Percentiles rank a stretch among this genome's conserved stretches.
These are phyloP conservation scores for Coemansia sp. DNA, from an alignment of 192 early-diverging fungal genomes.

Conservation along the genomic window DNA sequence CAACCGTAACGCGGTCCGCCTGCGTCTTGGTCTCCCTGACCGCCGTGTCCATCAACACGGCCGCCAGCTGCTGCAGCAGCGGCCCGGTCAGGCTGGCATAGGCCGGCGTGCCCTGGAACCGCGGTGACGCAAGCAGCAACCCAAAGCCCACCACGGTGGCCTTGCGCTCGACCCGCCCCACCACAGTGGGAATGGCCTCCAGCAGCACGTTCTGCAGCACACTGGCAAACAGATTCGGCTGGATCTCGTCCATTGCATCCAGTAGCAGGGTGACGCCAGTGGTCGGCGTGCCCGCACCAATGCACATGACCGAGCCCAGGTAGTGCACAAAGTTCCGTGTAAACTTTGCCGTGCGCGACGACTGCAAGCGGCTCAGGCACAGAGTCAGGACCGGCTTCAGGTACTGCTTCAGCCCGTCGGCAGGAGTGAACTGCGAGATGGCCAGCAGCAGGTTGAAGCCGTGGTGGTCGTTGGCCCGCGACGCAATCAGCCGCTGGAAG, in stretches of 20 bases:
- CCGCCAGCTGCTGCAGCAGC: slow-evolving; percentile 28
- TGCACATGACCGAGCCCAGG: slow-evolving; percentile 35
- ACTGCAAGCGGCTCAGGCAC: slow-evolving; percentile 51
- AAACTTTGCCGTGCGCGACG: slow-evolving; percentile 31
- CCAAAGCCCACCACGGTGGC: slow-evolving; percentile 38
- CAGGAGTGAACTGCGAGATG: slow-evolving; percentile 73
- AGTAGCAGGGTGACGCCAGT: slow-evolving; percentile 23
- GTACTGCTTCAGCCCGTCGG: slow-evolving; percentile 51
- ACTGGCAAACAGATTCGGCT: slow-evolving; percentile 31
- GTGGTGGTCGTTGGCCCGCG: slow-evolving; percentile 77
- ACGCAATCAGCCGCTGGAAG: slow-evolving; percentile 85
- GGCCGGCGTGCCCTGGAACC: slow-evolving; percentile 11
- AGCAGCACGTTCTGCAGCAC: slow-evolving; percentile 43
- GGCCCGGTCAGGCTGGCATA: slow-evolving; percentile 14
- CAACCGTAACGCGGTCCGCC: slow-evolving; percentile 14
- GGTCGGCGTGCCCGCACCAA: slow-evolving; percentile 6
- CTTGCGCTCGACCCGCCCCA: slow-evolving; percentile 47
- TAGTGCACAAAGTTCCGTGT: slow-evolving; percentile 40
- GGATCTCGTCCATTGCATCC: slow-evolving; percentile 39
- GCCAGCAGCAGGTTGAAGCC: slow-evolving; percentile 76
- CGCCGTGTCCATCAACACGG: slow-evolving; percentile 35
- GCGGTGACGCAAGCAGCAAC: slow-evolving; percentile 23
- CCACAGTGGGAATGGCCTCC: slow-evolving; percentile 24
- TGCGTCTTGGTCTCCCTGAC: slow-evolving; percentile 35
- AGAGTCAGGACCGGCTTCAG: slow-evolving; percentile 59